A percentile compares a stretch with the other conserved stretches of the same genome.
Evolutionary conservation across 352 stramenopile species (phyloP).

Genomic region (Thalassiosira pacifica): DNA sequence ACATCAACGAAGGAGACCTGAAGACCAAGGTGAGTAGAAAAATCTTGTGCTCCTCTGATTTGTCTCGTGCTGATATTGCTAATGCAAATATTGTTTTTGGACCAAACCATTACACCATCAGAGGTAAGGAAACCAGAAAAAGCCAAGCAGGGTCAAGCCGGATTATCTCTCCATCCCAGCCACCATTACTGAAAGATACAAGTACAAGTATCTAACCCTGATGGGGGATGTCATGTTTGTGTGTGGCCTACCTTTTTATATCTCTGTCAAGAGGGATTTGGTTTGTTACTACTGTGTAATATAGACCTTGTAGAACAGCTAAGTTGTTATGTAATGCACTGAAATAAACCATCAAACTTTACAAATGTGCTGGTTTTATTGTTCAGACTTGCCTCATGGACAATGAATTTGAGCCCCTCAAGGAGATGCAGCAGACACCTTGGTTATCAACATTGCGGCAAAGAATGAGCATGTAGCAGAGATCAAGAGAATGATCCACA

Average conservation of each 20-base stretch:
- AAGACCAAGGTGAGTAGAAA: conserved; percentile 42
- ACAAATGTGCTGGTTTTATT: conserved; percentile 59
- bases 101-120: conserved; percentile 35
- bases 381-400: conserved; percentile 52
- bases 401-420: conserved; percentile 58
- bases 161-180: conserved; percentile 36
- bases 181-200: conserved; percentile 45
- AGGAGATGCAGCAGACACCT: not conserved
- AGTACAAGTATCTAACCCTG: conserved; percentile 56
- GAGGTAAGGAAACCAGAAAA: conserved; percentile 48
- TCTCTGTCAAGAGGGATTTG: conserved; percentile 33
- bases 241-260: conserved; percentile 59
- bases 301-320: conserved; percentile 11
- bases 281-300: conserved; percentile 59
- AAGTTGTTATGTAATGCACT: conserved; percentile 34
- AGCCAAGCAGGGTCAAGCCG: conserved; percentile 4
- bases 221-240: conserved; percentile 65
- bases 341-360: conserved; percentile 42
- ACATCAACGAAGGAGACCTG: conserved; percentile 27
- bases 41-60: conserved; percentile 46
- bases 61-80: conserved; percentile 47
- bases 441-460: conserved; percentile 39
- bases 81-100: conserved; percentile 62
- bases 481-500: conserved; percentile 63
- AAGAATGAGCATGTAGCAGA: conserved; percentile 63